Evolutionary conservation across 2,329 filamentous ascomycete genomes (phyloP).

Genomic region (Tolypocladium album): DNA sequence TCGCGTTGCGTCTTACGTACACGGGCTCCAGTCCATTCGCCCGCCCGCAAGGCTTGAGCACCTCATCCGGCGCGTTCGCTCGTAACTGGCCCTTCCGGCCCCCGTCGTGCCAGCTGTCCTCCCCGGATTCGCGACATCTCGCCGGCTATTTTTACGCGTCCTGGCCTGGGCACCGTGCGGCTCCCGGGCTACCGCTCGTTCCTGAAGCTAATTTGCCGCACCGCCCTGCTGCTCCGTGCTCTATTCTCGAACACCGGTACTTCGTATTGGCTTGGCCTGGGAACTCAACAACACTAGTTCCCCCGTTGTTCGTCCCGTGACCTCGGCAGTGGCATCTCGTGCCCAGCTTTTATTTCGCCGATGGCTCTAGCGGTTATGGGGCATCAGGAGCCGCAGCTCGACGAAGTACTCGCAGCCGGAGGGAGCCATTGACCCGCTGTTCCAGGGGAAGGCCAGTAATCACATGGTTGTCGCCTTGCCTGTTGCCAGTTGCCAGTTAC

Average conservation of each 20-base stretch:
- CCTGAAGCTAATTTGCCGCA: neutral
- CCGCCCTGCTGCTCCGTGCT: neutral
- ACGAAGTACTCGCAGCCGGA: too few species aligned
- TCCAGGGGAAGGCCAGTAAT: neutral
- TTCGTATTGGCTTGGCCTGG: neutral
- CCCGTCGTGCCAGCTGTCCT: neutral
- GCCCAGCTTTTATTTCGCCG: neutral
- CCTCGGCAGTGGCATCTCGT: neutral
- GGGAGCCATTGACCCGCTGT: neutral
- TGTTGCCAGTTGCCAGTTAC: neutral
- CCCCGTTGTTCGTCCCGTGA: neutral
- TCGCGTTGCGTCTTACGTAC: constrained; percentile 1
- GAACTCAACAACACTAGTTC: neutral
- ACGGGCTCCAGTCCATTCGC: neutral
- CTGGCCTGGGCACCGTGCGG: neutral
- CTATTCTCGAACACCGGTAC: too few species aligned
- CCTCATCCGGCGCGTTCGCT: neutral
- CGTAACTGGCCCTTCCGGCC: neutral
- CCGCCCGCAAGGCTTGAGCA: neutral
- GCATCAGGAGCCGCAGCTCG: too few species aligned
- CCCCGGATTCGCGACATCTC: neutral
- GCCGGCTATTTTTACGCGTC: neutral
- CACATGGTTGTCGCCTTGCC: neutral
- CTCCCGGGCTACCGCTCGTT: neutral
- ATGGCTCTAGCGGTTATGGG: too few species aligned